phyloP scores from a whole-genome alignment of 345 rosid genomes.

The Eutrema heterophyllum region DNA sequence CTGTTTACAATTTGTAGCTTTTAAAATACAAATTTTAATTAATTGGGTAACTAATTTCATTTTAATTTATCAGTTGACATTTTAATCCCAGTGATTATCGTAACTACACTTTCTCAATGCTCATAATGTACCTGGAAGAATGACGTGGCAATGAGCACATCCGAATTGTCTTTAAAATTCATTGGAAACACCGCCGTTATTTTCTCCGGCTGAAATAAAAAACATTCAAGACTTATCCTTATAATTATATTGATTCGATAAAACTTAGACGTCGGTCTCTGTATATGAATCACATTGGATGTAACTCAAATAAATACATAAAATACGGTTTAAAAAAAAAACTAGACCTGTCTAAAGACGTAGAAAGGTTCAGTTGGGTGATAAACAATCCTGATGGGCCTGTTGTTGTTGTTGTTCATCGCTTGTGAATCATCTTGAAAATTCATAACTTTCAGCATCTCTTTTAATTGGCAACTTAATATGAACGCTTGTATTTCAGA shows the following conservation, averaged over 20 bases:
- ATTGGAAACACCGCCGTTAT: constrained; percentile 78
- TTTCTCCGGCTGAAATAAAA: constrained; percentile 45
- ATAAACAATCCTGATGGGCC: constrained; percentile 62
- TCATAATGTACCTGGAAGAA: constrained; percentile 64
- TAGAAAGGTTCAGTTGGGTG: constrained; percentile 74
- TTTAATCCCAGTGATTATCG: not conserved
- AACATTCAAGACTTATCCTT: not conserved
- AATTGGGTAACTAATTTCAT: not conserved
- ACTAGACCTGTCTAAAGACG: constrained; percentile 68
- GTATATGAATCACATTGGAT: not conserved
- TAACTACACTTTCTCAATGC: not conserved
- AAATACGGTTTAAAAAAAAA: not conserved
- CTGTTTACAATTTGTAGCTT: not conserved
- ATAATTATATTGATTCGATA: not conserved
- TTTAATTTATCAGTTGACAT: not conserved
- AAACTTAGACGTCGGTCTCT: not conserved
- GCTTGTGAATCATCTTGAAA: constrained; percentile 37
- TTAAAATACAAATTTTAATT: not conserved
- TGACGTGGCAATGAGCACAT: constrained; percentile 70
- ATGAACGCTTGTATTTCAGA: constrained; percentile 69
- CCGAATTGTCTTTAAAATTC: constrained; percentile 76
- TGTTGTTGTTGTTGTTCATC: constrained; percentile 11
- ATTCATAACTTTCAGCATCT: constrained; percentile 48
- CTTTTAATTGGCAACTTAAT: constrained; percentile 69
- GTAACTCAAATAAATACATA: not conserved